A percentile compares a stretch with the other conserved stretches of the same genome.
Evolutionary conservation across 2,329 filamentous ascomycete genomes (phyloP).

Genomic region (Colletotrichum coccodes): DNA sequence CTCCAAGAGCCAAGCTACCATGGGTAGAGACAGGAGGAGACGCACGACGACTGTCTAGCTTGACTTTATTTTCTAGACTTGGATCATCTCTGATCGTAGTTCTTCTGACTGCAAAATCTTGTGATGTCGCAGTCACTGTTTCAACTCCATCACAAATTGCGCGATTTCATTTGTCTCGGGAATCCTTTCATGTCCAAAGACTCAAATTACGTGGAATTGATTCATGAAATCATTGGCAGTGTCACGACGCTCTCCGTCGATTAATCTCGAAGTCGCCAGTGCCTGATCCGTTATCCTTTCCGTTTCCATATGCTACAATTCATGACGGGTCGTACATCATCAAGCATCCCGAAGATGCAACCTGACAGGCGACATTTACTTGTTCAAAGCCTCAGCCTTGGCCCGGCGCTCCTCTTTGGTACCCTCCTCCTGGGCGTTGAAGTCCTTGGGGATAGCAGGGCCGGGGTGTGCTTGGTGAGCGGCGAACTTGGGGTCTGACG

Average conservation of each 20-base stretch:
- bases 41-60: background rate
- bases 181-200: background rate
- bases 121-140: background rate
- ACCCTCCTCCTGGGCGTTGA: slow-evolving; percentile 65
- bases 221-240: slow-evolving; percentile 17
- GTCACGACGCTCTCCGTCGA: slow-evolving; percentile 18
- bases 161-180: background rate
- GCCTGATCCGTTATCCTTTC: background rate
- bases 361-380: slow-evolving; percentile 44
- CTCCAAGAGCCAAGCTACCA: background rate
- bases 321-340: slow-evolving; percentile 23
- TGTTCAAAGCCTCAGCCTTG: slow-evolving; percentile 74
- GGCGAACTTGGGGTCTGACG: slow-evolving; percentile 57
- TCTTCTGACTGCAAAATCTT: no score
- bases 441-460: slow-evolving; percentile 64
- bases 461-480: slow-evolving; percentile 67
- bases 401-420: slow-evolving; percentile 76
- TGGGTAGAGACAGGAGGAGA: background rate
- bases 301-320: slow-evolving; percentile 11
- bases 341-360: background rate
- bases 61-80: background rate
- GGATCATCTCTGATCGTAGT: no score
- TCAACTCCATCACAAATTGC: background rate
- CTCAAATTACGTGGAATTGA: background rate
- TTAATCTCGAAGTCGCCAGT: background rate